A percentile compares a stretch with the other conserved stretches of the same genome.
Evolutionary conservation across 2,329 filamentous ascomycete species (phyloP).

Genomic region (Pestalotiopsis sp.): DNA sequence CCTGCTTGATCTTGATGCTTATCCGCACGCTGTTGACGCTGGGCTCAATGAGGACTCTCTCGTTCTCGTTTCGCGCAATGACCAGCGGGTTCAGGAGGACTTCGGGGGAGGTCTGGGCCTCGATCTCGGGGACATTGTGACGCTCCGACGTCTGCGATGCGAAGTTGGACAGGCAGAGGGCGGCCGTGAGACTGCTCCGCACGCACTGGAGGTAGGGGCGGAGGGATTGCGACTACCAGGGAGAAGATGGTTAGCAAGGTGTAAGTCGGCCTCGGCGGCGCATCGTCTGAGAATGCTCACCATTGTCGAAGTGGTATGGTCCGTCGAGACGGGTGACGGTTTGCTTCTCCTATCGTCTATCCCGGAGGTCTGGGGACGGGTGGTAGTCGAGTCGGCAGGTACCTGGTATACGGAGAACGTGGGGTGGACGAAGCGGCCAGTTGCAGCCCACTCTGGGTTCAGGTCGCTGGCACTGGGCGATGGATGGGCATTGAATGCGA

Average conservation of each 20-base stretch:
- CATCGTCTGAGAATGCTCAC: not conserved
- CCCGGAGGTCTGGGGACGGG: not conserved
- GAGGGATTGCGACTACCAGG: slow-evolving; percentile 83
- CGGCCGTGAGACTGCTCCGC: slow-evolving; percentile 89
- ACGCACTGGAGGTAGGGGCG: slow-evolving; percentile 96
- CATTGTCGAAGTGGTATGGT: not conserved
- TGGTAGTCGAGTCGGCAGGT: not conserved
- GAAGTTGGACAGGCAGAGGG: slow-evolving; percentile 94
- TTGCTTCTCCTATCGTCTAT: not conserved
- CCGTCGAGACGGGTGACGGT: slow-evolving; percentile 25
- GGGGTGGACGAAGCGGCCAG: slow-evolving; percentile 1
- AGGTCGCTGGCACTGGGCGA: not conserved
- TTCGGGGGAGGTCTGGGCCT: slow-evolving; percentile 90
- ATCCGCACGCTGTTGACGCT: slow-evolving; percentile 96
- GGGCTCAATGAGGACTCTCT: slow-evolving; percentile 93
- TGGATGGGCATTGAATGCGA: not conserved
- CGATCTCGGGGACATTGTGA: slow-evolving; percentile 97
- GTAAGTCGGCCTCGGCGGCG: not conserved
- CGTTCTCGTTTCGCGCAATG: slow-evolving; percentile 93
- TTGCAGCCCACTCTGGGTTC: not conserved
- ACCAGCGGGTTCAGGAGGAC: slow-evolving; percentile 89
- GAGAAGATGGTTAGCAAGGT: slow-evolving; percentile 24
- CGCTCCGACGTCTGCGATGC: slow-evolving; percentile 95
- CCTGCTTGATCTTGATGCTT: slow-evolving; percentile 99
- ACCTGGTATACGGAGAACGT: slow-evolving; percentile 4